phyloP scores from a whole-genome alignment of 2,329 filamentous ascomycete genomes.

The Aspergillus candidus region DNA sequence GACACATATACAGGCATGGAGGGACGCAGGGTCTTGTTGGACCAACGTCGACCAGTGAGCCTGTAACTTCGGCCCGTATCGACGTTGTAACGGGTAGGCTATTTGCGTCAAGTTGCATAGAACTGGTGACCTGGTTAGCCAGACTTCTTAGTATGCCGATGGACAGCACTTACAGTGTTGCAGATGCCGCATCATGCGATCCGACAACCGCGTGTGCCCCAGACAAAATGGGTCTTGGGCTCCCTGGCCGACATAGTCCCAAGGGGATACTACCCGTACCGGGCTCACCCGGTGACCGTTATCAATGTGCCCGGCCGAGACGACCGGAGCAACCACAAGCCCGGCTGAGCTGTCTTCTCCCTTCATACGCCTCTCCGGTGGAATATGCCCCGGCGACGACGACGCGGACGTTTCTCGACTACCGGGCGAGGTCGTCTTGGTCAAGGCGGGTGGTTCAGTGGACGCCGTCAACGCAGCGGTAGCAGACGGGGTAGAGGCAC shows the following conservation, averaged over 20 bases:
- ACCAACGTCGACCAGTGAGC: constrained; percentile 33
- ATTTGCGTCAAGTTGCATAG: constrained; percentile 31
- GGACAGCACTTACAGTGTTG: constrained; percentile 27
- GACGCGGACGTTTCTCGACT: constrained; percentile 1
- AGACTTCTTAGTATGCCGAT: background rate
- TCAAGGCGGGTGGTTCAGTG: background rate
- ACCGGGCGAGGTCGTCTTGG: constrained; percentile 2
- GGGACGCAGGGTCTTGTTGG: constrained; percentile 29
- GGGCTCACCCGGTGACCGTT: constrained; percentile 7
- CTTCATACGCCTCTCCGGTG: constrained; percentile 6
- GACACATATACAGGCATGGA: constrained; percentile 35
- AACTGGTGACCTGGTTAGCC: constrained; percentile 20
- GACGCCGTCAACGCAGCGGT: constrained; percentile 2
- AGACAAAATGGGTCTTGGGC: constrained; percentile 32
- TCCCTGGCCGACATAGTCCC: constrained; percentile 28
- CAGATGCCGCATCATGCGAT: constrained; percentile 33
- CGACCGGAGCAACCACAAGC: constrained; percentile 6
- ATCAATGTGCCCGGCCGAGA: constrained; percentile 9
- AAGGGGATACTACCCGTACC: constrained; percentile 13
- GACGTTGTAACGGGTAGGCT: constrained; percentile 31
- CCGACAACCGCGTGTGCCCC: constrained; percentile 31
- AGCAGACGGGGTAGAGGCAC: constrained; percentile 11
- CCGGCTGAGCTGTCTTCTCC: constrained; percentile 10
- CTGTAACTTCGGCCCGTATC: constrained; percentile 29
- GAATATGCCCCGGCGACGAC: constrained; percentile 8